Base-by-base conservation (phyloP, 2,329 filamentous ascomycete species). In the Fusarium avenaceum region DNA sequence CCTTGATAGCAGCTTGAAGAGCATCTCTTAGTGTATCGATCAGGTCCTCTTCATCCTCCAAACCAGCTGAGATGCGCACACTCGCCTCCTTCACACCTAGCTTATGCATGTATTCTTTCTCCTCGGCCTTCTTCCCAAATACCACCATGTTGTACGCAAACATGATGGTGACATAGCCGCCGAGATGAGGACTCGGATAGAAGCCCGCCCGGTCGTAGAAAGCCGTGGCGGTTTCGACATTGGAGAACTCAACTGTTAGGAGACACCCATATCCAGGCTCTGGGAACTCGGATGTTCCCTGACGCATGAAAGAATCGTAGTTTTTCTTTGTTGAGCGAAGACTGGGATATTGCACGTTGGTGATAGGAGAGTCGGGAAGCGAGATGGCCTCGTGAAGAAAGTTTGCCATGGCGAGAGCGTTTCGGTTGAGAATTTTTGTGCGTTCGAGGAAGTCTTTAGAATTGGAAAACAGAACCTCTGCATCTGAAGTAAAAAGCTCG, bases 231-330 rank as follows among this genome's bases (percentile, higher is more conserved):
- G 76, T 61, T 6, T 77, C 77, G 0, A 82, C 60, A n/a, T 70
- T 77, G 13, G 78, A 75, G 46, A 89, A 84, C 44, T 87, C 83
- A 28, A 88, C 75, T 10, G 77, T 83, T 15, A 89, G 72, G 2
- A 89, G 81, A 67, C 84, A 87, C 4, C 86, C 86, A 69, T 87
- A 86, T 0, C 86, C 86, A 0, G 85, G 84, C 1, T 72, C 69
- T 7, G 77, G 79, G 56, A 87, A 82, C 2, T 86, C 84, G 0
- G 76, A 43, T 0, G 84, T 79, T 8, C 77, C 53, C 6, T 57
- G 75, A 4, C 82, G 78, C 68, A 80, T 72, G 64, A 80, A 74
- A 3, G 75, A 75, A 3, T 80, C 77, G 48, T 75, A 78, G 55
- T 79, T 63, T 40, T 67, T 26, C 57, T 72, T 77, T 57, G 76